phyloP scores from a whole-genome alignment of 139 green algal genomes.

The Chlamydomonas incerta region DNA sequence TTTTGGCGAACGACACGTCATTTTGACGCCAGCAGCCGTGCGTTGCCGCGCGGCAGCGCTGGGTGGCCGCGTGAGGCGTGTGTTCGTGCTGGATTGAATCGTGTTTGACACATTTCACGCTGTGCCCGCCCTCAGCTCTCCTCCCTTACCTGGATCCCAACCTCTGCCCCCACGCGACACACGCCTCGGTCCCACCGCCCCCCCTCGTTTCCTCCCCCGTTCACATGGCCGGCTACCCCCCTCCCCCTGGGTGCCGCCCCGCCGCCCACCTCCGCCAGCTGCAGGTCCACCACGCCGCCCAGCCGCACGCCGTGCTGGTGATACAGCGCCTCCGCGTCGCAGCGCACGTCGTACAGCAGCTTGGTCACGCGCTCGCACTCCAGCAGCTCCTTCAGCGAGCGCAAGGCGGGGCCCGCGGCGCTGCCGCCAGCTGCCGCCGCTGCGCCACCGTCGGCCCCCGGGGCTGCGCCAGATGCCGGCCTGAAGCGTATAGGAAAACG shows the following conservation, averaged over 20 bases:
- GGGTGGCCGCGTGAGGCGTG: no score
- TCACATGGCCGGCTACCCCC: not conserved
- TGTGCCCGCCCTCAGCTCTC: no score
- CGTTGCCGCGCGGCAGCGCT: no score
- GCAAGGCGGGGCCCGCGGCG: not conserved
- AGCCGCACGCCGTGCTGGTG: conserved; percentile 26
- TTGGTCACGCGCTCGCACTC: conserved; percentile 6
- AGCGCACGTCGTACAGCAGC: conserved; percentile 27
- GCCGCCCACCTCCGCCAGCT: conserved; percentile 19
- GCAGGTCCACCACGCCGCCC: conserved; percentile 28
- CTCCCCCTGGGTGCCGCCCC: not conserved
- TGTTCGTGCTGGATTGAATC: no score
- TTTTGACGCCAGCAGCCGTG: no score
- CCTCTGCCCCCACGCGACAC: no score
- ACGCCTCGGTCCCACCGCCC: not conserved
- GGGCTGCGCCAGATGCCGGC: no score
- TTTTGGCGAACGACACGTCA: no score
- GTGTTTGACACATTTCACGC: no score
- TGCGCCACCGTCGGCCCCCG: no score
- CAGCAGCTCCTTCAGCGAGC: conserved; percentile 7
- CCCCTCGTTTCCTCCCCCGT: not conserved
- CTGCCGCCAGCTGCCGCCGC: not conserved
- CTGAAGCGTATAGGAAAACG: no score
- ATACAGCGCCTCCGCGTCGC: conserved; percentile 25
- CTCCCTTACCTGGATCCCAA: not conserved